A percentile compares a stretch with the other conserved stretches of the same genome.
Evolutionary conservation across 768 basidiomycete genomes (phyloP).

Genomic region (Cystofilobasidium ferigula): DNA sequence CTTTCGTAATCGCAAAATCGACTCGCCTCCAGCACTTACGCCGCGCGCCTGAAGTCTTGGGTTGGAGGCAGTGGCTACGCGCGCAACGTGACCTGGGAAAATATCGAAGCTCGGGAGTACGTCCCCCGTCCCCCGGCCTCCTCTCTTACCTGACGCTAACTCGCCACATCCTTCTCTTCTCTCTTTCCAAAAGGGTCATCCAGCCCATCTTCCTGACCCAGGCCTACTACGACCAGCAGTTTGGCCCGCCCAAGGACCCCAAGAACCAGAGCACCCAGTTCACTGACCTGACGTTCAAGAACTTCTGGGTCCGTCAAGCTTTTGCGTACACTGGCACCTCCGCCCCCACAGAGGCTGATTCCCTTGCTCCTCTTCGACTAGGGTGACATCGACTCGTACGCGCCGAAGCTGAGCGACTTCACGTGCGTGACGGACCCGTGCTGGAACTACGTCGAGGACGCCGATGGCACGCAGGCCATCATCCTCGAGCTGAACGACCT

Average conservation of each 20-base stretch:
- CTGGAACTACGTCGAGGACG: slow-evolving; percentile 6
- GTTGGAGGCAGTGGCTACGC: slow-evolving; percentile 5
- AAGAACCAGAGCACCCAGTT: slow-evolving; percentile 7
- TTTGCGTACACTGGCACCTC: too few species aligned
- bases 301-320: neutral
- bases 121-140: neutral
- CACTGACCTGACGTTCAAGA: slow-evolving; percentile 3
- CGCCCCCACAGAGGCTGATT: too few species aligned
- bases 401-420: neutral
- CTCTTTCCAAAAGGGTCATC: neutral
- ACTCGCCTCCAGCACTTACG: neutral
- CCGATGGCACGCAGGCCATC: slow-evolving; percentile 7
- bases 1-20: too few species aligned
- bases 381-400: slow-evolving; percentile 4
- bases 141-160: too few species aligned
- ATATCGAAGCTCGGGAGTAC: neutral
- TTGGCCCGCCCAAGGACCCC: neutral
- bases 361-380: too few species aligned
- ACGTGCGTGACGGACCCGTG: slow-evolving; percentile 6
- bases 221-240: slow-evolving; percentile 1
- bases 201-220: neutral
- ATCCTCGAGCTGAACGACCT: slow-evolving; percentile 1
- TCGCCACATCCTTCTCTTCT: neutral
- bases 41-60: neutral
- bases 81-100: slow-evolving; percentile 6